phyloP scores from a whole-genome alignment of 2,329 filamentous ascomycete genomes.

The Stachybotrys elegans region DNA sequence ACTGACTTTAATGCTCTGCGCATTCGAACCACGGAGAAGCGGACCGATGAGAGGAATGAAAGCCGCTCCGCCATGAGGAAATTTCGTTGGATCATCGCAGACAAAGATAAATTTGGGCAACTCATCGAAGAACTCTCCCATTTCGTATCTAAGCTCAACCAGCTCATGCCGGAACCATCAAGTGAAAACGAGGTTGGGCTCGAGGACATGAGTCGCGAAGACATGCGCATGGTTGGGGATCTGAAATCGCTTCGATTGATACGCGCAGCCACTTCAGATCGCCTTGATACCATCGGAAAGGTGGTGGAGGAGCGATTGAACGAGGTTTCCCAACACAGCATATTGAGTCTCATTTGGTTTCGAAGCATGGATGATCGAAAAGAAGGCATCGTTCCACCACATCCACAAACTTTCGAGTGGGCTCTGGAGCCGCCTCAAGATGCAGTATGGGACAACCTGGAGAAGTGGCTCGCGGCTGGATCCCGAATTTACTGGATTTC shows the following conservation, averaged over 20 bases:
- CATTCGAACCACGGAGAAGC: neutral
- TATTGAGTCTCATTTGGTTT: neutral
- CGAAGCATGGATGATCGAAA: neutral
- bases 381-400: neutral
- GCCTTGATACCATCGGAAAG: neutral
- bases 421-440: neutral
- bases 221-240: neutral
- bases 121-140: neutral
- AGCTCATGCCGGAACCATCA: neutral
- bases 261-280: neutral
- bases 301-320: neutral
- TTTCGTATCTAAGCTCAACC: neutral
- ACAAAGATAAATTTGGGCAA: constrained; percentile 1
- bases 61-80: neutral
- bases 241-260: neutral
- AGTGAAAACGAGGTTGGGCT: neutral
- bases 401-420: neutral
- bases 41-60: neutral
- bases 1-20: neutral
- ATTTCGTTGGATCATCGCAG: constrained; percentile 1
- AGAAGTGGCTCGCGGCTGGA: neutral
- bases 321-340: neutral
- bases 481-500: constrained; percentile 4
- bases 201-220: neutral
- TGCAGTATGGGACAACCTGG: too few species aligned